Conservation (phyloP, 495 filamentous ascomycete genomes). For the Aspergillus haitiensis region DNA sequence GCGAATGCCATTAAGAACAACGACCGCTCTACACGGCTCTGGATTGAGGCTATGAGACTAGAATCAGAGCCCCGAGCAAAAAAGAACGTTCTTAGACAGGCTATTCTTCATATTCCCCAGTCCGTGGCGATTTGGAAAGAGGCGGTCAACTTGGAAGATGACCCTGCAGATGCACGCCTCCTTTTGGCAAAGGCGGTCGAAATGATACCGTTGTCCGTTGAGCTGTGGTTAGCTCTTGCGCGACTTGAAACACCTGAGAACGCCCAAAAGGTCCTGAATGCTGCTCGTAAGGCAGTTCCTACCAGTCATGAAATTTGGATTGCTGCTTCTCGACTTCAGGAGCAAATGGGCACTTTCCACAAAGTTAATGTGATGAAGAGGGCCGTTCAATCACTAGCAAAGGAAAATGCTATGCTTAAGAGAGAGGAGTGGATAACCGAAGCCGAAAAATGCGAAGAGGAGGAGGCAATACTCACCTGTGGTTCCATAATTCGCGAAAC, state of each 20-base stretch:
- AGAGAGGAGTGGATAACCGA: slow-evolving; percentile 96
- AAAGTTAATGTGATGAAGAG: slow-evolving; percentile 92
- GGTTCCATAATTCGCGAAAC: slow-evolving; percentile 88
- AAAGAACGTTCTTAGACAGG: slow-evolving; percentile 87
- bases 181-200: slow-evolving; percentile 91
- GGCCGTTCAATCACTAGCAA: slow-evolving; percentile 84
- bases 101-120: slow-evolving; percentile 83
- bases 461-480: slow-evolving; percentile 84
- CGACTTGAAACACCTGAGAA: slow-evolving; percentile 85
- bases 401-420: slow-evolving; percentile 92
- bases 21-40: slow-evolving; percentile 81
- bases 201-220: slow-evolving; percentile 87
- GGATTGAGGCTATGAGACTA: slow-evolving; percentile 92
- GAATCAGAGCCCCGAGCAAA: slow-evolving; percentile 77
- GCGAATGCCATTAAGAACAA: slow-evolving; percentile 90
- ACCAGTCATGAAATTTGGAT: slow-evolving; percentile 96
- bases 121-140: slow-evolving; percentile 96
- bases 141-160: slow-evolving; percentile 92
- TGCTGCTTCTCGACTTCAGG: slow-evolving; percentile 85
- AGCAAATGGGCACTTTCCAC: slow-evolving; percentile 74
- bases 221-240: slow-evolving; percentile 92
- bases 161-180: slow-evolving; percentile 78
- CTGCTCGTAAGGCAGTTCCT: slow-evolving; percentile 87
- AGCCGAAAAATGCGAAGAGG: slow-evolving; percentile 91
- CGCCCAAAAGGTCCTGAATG: slow-evolving; percentile 91